A percentile compares a stretch with the other conserved stretches of the same genome.
Conservation (phyloP, 2,329 filamentous ascomycete genomes). For the Lachnellula willkommii region DNA sequence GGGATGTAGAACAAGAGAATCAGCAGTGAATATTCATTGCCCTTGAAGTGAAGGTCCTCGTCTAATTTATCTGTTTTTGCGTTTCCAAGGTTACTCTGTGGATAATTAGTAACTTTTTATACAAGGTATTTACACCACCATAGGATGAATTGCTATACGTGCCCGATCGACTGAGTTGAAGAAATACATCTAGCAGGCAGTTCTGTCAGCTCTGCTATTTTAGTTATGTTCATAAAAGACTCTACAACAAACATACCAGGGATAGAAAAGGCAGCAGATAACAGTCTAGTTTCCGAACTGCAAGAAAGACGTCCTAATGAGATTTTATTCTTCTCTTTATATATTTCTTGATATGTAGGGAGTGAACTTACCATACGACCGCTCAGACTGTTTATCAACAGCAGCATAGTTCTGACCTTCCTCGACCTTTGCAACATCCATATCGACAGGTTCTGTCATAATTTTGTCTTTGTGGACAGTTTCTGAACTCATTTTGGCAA, state of each 20-base stretch:
- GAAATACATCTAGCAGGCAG: constrained; percentile 16
- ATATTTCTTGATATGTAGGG: neutral
- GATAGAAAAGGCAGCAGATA: constrained; percentile 13
- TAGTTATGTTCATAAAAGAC: neutral
- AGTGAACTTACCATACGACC: neutral
- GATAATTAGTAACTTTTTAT: neutral
- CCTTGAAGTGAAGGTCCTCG: constrained; percentile 26
- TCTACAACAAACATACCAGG: neutral
- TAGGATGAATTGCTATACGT: constrained; percentile 18
- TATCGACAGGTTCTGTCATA: neutral
- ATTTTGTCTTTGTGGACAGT: neutral
- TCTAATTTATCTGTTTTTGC: constrained; percentile 31
- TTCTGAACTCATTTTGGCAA: neutral
- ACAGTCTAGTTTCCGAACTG: constrained; percentile 22
- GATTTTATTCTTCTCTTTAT: neutral
- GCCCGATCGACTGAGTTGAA: constrained; percentile 26
- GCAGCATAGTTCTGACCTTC: neutral
- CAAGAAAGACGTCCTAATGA: neutral
- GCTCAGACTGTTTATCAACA: neutral
- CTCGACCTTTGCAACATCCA: neutral
- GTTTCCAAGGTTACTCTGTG: constrained; percentile 32
- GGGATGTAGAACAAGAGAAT: constrained; percentile 34
- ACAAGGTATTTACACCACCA: neutral
- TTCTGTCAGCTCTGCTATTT: neutral
- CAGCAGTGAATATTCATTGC: constrained; percentile 29